Percentiles rank a stretch among this genome's conserved stretches.
Conservation (phyloP, 768 basidiomycete genomes). For the Jaapia argillacea region DNA sequence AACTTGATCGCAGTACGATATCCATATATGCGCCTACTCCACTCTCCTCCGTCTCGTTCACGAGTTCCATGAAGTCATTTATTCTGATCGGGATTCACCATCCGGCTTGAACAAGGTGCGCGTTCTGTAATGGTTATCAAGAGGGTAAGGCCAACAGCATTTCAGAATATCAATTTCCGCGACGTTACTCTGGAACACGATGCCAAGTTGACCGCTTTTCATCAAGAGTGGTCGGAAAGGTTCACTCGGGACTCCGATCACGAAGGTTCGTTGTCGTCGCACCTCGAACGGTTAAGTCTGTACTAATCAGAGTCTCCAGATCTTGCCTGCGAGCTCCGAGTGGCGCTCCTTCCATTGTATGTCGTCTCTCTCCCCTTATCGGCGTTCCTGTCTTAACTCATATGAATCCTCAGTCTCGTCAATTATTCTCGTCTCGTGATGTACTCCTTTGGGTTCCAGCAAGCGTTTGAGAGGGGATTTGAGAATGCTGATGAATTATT, state of each 20-base stretch:
- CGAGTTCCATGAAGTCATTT: slow-evolving; percentile 69
- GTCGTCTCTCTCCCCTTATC: slow-evolving; percentile 17
- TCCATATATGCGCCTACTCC: slow-evolving; percentile 69
- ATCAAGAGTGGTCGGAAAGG: slow-evolving; percentile 55
- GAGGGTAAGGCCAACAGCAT: not conserved
- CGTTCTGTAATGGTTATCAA: not conserved
- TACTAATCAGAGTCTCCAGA: slow-evolving; percentile 26
- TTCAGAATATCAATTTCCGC: slow-evolving; percentile 58
- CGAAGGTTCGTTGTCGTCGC: slow-evolving; percentile 28
- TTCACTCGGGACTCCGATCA: slow-evolving; percentile 53
- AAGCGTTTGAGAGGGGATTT: slow-evolving; percentile 66
- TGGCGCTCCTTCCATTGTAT: slow-evolving; percentile 64
- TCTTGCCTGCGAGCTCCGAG: slow-evolving; percentile 47
- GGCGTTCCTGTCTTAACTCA: slow-evolving; percentile 6
- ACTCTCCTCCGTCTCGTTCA: slow-evolving; percentile 60
- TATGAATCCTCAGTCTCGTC: slow-evolving; percentile 39
- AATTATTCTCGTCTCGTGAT: slow-evolving; percentile 75
- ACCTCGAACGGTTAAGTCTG: not conserved
- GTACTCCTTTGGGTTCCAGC: slow-evolving; percentile 83
- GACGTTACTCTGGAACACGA: slow-evolving; percentile 54
- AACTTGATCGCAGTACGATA: slow-evolving; percentile 42
- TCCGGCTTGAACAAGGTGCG: slow-evolving; percentile 62
- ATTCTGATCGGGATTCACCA: slow-evolving; percentile 57
- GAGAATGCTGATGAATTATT: slow-evolving; percentile 52
- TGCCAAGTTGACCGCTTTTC: slow-evolving; percentile 41